Percentiles rank a stretch among this genome's conserved stretches.
phyloP scores from a whole-genome alignment of 352 stramenopile genomes.

The Pythium angustatum region DNA sequence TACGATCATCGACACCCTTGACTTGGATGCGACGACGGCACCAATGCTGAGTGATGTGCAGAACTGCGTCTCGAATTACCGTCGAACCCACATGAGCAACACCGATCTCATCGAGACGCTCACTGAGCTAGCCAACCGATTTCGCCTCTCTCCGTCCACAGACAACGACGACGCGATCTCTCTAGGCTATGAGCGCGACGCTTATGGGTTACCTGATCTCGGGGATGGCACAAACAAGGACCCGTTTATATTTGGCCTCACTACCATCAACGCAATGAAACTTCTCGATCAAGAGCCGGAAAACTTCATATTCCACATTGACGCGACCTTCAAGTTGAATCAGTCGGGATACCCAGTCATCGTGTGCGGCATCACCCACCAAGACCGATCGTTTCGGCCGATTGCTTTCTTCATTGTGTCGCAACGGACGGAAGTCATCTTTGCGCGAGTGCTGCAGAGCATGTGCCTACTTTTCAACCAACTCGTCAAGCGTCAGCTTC shows the following conservation, averaged over 20 bases:
- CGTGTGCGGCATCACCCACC: constrained; percentile 16
- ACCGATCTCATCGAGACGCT: constrained; percentile 10
- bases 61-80: constrained; percentile 16
- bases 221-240: constrained; percentile 4
- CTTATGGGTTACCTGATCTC: not conserved
- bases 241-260: constrained; percentile 16
- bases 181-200: constrained; percentile 11
- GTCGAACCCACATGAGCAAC: constrained; percentile 18
- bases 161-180: not conserved
- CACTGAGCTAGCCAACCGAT: not conserved
- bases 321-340: constrained; percentile 16
- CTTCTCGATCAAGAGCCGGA: too few species aligned
- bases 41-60: constrained; percentile 10
- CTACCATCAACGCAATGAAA: constrained; percentile 3
- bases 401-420: constrained; percentile 12
- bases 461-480: too few species aligned
- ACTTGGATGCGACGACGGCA: not conserved
- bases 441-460: too few species aligned
- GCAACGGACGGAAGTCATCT: too few species aligned
- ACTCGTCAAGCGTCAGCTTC: too few species aligned
- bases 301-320: constrained; percentile 6
- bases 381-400: not conserved
- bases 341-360: constrained; percentile 15
- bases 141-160: not conserved
- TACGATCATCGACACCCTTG: constrained; percentile 1